A percentile compares a stretch with the other conserved stretches of the same genome.
phyloP scores from a whole-genome alignment of 2,329 filamentous ascomycete species.

The Colletotrichum kahawae region DNA sequence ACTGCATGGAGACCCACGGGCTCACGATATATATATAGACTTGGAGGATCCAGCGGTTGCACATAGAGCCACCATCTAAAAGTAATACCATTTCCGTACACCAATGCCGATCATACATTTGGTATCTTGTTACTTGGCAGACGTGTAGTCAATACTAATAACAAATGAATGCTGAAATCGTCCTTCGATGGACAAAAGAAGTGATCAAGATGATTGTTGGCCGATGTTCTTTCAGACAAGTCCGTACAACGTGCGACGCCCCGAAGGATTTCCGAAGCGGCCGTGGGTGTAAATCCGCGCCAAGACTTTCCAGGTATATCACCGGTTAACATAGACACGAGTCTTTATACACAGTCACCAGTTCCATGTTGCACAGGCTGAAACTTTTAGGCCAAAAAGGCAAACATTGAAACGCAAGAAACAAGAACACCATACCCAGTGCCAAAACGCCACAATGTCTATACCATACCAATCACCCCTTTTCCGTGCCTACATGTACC shows the following conservation, averaged over 20 bases:
- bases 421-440: not conserved
- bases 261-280: no score
- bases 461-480: not conserved
- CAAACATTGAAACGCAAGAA: fast-evolving
- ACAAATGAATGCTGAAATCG: not conserved
- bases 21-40: not conserved
- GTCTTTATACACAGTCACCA: not conserved
- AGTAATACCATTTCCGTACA: not conserved
- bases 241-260: not conserved
- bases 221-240: not conserved
- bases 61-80: not conserved
- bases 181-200: not conserved
- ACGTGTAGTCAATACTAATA: not conserved
- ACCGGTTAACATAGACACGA: not conserved
- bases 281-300: not conserved
- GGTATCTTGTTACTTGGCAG: fast-evolving
- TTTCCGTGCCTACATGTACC: not conserved
- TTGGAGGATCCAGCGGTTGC: not conserved
- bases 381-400: not conserved
- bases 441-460: not conserved
- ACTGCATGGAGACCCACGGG: not conserved
- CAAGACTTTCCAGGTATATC: fast-evolving
- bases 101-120: not conserved
- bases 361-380: fast-evolving
- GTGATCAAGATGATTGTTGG: not conserved